Evolutionary conservation across 2,329 filamentous ascomycete genomes (phyloP).

Genomic region (Epichloe gansuensis): DNA sequence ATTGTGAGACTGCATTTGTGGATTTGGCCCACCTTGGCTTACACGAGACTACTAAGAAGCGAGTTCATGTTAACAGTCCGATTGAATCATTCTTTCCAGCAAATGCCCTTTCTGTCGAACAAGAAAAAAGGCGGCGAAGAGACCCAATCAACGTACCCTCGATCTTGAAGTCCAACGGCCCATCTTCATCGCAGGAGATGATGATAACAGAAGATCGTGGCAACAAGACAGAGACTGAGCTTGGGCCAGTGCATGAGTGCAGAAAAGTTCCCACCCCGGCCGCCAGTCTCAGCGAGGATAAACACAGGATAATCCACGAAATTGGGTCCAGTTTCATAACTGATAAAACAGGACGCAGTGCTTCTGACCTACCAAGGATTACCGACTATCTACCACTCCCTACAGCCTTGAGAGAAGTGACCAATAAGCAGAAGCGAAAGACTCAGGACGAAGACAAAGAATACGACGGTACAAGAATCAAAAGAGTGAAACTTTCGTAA

Average conservation of each 20-base stretch:
- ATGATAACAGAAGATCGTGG: background rate
- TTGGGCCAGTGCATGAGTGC: slow-evolving; percentile 15
- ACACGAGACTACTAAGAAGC: background rate
- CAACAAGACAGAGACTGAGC: slow-evolving; percentile 4
- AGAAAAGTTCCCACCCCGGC: slow-evolving; percentile 7
- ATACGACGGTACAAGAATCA: background rate
- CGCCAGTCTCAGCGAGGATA: slow-evolving; percentile 2
- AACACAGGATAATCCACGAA: slow-evolving; percentile 14
- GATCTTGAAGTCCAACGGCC: slow-evolving; percentile 18
- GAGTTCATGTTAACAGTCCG: slow-evolving; percentile 7
- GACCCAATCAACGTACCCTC: slow-evolving; percentile 18
- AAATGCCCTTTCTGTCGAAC: slow-evolving; percentile 19
- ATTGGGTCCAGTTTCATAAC: slow-evolving; percentile 15
- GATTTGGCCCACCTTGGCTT: background rate
- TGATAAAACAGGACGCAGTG: background rate
- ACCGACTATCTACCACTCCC: slow-evolving; percentile 1
- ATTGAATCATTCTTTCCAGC: slow-evolving; percentile 11
- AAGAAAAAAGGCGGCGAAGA: slow-evolving; percentile 24
- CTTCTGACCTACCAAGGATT: slow-evolving; percentile 4
- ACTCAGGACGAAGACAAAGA: background rate
- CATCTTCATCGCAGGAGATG: slow-evolving; percentile 7
- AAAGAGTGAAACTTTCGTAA: background rate
- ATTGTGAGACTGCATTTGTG: background rate
- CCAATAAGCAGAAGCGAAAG: background rate
- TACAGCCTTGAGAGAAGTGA: background rate